Base-by-base conservation (phyloP, 2,329 filamentous ascomycete genomes). In the Calonectria ilicicola region DNA sequence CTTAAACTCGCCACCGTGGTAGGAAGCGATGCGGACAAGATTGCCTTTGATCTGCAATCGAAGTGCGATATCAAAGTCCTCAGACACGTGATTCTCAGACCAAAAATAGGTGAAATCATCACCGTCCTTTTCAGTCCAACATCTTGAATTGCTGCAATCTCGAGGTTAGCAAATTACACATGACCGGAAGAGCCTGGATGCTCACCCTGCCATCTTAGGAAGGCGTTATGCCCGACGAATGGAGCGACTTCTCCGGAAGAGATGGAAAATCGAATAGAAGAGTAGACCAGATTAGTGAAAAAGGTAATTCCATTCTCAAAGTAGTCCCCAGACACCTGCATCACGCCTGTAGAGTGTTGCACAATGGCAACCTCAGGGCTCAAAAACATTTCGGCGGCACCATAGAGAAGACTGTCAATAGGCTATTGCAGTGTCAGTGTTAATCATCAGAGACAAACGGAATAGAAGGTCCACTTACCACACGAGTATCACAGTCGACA, bases 401-500 rank as follows among this genome's bases (percentile, higher is more conserved):
- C 62, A 19, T 65, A 70, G 15, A 62, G 62, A 35, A 70, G 62
- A n/a, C 42, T 60, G 26, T 65, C 62, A 1, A 70, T 44, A 3
- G 62, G 68, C 68, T 70, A 23, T 46, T 40, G 2, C 10, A 4
- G 3, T 19, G 26, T 62, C 14, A 70, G 62, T 19, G 2, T 32
- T 12, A 5, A 9, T 14, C 6, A 3, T 4, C 4, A 40, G 38
- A 23, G 2, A 2, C 12, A 0, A 1, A 12, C 4, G 9, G 5
- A 8, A 7, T 23, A 5, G 17, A 19, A 26, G 14, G 10, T 29
- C 21, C 1, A 72, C 75, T 67, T 67, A 79, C 78, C 15, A 94
- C 91, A 80, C 92, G 89, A 6, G 92, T 94, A 77, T 94, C 92
- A 1, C 90, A 93, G 80, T 94, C 92, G 70, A 94, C 84, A 65